Percentiles rank a stretch among this genome's conserved stretches.
phyloP scores from a whole-genome alignment of 177 flowering plant genomes.

The Vitis hybrid region DNA sequence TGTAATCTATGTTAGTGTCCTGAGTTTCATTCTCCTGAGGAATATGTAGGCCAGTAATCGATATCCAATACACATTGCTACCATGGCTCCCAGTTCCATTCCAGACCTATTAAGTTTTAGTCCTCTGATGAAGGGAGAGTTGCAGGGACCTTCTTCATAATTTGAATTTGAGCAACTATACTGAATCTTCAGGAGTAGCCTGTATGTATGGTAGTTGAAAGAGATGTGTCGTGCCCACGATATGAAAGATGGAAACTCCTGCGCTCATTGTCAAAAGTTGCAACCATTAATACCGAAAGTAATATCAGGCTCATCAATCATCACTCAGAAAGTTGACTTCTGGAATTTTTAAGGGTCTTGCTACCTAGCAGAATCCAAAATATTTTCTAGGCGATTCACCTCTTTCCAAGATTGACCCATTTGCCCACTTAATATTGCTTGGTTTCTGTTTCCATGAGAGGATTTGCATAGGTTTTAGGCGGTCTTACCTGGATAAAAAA shows the following conservation, averaged over 20 bases:
- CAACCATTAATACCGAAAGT: too few relatives aligned
- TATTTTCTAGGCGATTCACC: too few relatives aligned
- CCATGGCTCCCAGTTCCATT: constrained; percentile 18
- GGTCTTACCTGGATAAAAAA: constrained; percentile 27
- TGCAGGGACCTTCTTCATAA: not conserved
- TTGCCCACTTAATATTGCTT: too few relatives aligned
- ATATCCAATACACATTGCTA: constrained; percentile 30
- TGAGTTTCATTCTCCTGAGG: constrained; percentile 21
- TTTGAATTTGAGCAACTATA: constrained; percentile 13
- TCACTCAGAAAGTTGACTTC: too few relatives aligned
- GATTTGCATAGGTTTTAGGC: too few relatives aligned
- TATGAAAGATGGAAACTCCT: constrained; percentile 44
- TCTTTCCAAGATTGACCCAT: too few relatives aligned
- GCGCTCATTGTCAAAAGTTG: constrained; percentile 5
- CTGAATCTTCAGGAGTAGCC: constrained; percentile 36
- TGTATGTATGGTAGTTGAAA: constrained; percentile 40
- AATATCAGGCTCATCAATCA: too few relatives aligned
- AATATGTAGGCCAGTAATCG: constrained; percentile 31
- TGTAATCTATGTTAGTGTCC: not conserved
- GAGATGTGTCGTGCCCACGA: constrained; percentile 42
- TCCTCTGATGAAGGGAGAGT: constrained; percentile 4
- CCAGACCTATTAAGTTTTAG: constrained; percentile 1
- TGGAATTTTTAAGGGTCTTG: too few relatives aligned
- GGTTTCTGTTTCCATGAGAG: too few relatives aligned
- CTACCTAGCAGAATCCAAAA: too few relatives aligned